phyloP scores from a whole-genome alignment of 257 asterid genomes.

The Ilex asprella region DNA sequence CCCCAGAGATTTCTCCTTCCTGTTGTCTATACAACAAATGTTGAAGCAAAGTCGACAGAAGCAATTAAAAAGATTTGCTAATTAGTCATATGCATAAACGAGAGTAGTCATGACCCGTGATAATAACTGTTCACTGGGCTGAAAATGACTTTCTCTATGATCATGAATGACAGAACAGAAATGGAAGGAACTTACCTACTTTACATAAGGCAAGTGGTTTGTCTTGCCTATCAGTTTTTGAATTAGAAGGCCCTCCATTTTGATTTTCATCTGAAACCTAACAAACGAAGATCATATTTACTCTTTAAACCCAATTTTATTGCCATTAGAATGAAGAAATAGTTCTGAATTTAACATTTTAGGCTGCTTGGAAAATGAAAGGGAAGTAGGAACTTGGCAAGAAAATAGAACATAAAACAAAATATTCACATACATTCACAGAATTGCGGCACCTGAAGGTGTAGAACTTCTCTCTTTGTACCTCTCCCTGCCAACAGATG shows the following conservation, averaged over 20 bases:
- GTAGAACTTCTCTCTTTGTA: conserved; percentile 37
- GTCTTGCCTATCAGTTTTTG: conserved; percentile 19
- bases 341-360: background rate
- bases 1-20: conserved; percentile 54
- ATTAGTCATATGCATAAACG: background rate
- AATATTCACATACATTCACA: conserved; percentile 25
- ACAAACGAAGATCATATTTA: conserved; percentile 3
- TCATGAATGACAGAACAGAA: background rate
- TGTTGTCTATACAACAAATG: conserved; percentile 33
- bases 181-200: conserved; percentile 25
- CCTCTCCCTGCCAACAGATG: conserved; percentile 38
- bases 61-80: background rate
- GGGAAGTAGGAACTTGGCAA: background rate
- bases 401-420: background rate
- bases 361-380: background rate
- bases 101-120: background rate
- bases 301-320: background rate
- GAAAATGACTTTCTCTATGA: no score
- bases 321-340: background rate
- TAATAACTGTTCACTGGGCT: background rate
- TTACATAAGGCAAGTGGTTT: conserved; percentile 25
- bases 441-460: conserved; percentile 21
- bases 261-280: conserved; percentile 27
- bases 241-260: conserved; percentile 14
- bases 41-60: background rate